Percentiles rank a stretch among this genome's conserved stretches.
Conservation (phyloP, 768 basidiomycete genomes). For the Dacryopinax primogenitus region DNA sequence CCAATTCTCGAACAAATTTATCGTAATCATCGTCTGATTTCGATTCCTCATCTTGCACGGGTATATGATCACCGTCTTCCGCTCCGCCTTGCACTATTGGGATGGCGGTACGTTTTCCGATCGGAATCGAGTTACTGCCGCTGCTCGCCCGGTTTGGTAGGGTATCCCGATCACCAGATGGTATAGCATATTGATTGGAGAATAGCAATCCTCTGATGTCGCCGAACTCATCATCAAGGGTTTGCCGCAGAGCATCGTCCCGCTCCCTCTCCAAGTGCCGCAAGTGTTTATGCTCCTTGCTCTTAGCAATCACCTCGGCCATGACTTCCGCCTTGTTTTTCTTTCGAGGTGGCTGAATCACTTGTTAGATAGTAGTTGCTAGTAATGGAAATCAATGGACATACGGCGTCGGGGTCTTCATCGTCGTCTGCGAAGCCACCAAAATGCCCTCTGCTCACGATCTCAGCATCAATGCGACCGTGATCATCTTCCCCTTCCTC, state of each 20-base stretch:
- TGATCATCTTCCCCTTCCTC: constrained; percentile 39
- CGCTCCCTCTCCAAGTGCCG: constrained; percentile 81
- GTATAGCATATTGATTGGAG: constrained; percentile 22
- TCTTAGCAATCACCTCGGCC: constrained; percentile 95
- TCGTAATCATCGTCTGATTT: constrained; percentile 64
- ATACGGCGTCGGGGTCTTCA: constrained; percentile 38
- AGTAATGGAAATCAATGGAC: constrained; percentile 9
- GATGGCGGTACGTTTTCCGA: constrained; percentile 10
- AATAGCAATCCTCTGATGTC: constrained; percentile 64
- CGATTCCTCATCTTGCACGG: constrained; percentile 22
- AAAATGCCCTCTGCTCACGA: constrained; percentile 64
- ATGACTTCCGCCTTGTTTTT: constrained; percentile 93
- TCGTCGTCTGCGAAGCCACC: constrained; percentile 68
- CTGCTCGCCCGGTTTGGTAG: neutral
- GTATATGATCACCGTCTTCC: neutral
- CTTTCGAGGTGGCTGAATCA: constrained; percentile 57
- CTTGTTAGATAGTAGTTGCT: constrained; percentile 12
- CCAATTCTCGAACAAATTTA: constrained; percentile 79
- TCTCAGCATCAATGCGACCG: constrained; percentile 57
- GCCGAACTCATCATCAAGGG: constrained; percentile 80
- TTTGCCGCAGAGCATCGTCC: constrained; percentile 71
- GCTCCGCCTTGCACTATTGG: neutral
- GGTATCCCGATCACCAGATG: constrained; percentile 7
- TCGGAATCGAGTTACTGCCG: constrained; percentile 13
- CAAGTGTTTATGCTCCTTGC: constrained; percentile 77